Conservation (phyloP, 345 rosid genomes). For the Eucalyptus melliodora region DNA sequence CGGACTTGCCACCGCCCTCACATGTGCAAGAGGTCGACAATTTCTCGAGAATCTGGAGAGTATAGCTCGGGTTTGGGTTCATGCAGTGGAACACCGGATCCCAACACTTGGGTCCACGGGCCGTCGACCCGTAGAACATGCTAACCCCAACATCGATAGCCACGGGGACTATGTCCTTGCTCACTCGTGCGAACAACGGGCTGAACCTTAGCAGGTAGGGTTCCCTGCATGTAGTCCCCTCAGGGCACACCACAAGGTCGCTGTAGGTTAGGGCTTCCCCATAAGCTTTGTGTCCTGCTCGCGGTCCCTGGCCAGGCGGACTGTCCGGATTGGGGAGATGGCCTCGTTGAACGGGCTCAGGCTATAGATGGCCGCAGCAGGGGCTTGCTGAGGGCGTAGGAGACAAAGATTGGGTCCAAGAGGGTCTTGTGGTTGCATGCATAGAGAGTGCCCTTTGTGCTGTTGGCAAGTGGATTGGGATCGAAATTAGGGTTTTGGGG, state of each 20-base stretch:
- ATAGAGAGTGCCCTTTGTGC: conserved; percentile 54
- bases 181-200: conserved; percentile 15
- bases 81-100: conserved; percentile 9
- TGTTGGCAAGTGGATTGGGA: not conserved
- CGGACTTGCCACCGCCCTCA: not conserved
- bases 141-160: conserved; percentile 1
- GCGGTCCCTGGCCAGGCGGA: conserved; percentile 6
- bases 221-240: conserved; percentile 31
- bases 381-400: conserved; percentile 39
- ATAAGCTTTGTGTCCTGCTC: conserved; percentile 4
- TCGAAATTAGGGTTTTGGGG: not conserved
- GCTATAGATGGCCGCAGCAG: conserved; percentile 82
- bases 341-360: conserved; percentile 75
- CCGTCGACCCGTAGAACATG: conserved; percentile 20
- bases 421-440: conserved; percentile 85
- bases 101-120: conserved; percentile 8
- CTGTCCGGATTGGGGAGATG: conserved; percentile 24
- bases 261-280: conserved; percentile 1
- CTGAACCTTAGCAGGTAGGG: conserved; percentile 23
- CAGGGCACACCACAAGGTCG: conserved; percentile 26
- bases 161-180: conserved; percentile 9
- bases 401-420: conserved; percentile 74
- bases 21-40: not conserved
- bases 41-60: not conserved
- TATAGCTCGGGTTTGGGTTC: conserved; percentile 7